phyloP scores from a whole-genome alignment of 2,329 filamentous ascomycete species.

The Diatrype stigma region DNA sequence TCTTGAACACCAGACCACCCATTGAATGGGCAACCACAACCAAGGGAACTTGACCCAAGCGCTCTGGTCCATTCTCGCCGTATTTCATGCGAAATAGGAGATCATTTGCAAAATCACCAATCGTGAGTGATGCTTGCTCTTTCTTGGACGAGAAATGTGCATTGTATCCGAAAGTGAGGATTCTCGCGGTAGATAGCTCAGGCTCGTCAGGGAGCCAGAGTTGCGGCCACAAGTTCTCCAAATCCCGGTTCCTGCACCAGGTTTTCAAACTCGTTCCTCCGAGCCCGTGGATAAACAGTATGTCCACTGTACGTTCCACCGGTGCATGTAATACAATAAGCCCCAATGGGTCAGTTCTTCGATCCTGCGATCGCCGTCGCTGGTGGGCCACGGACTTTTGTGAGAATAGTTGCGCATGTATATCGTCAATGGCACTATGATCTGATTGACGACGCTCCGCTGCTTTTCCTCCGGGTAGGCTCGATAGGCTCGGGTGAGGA shows the following conservation, averaged over 20 bases:
- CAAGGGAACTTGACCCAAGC: slow-evolving; percentile 14
- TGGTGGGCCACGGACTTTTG: neutral
- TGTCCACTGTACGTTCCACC: slow-evolving; percentile 12
- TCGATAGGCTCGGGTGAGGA: neutral
- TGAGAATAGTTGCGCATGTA: neutral
- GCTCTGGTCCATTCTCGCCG: slow-evolving; percentile 9
- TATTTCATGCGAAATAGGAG: slow-evolving; percentile 19
- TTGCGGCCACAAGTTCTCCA: slow-evolving; percentile 16
- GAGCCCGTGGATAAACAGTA: slow-evolving; percentile 24
- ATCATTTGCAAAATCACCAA: slow-evolving; percentile 21
- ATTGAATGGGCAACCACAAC: slow-evolving; percentile 17
- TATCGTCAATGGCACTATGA: neutral
- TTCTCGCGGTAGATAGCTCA: slow-evolving; percentile 12
- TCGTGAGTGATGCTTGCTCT: slow-evolving; percentile 6
- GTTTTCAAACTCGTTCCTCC: slow-evolving; percentile 16
- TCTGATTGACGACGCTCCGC: neutral
- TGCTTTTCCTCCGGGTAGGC: neutral
- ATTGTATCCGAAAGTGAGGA: slow-evolving; percentile 23
- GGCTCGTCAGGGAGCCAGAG: slow-evolving; percentile 15
- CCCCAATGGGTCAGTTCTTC: slow-evolving; percentile 9
- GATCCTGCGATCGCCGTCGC: neutral
- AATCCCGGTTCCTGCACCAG: slow-evolving; percentile 16
- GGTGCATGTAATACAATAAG: slow-evolving; percentile 11
- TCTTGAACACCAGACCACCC: slow-evolving; percentile 18
- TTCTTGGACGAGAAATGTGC: slow-evolving; percentile 13